Percentiles rank a stretch among this genome's conserved stretches.
Evolutionary conservation across 768 basidiomycete genomes (phyloP).

Genomic region (Solioccasus polychromus): DNA sequence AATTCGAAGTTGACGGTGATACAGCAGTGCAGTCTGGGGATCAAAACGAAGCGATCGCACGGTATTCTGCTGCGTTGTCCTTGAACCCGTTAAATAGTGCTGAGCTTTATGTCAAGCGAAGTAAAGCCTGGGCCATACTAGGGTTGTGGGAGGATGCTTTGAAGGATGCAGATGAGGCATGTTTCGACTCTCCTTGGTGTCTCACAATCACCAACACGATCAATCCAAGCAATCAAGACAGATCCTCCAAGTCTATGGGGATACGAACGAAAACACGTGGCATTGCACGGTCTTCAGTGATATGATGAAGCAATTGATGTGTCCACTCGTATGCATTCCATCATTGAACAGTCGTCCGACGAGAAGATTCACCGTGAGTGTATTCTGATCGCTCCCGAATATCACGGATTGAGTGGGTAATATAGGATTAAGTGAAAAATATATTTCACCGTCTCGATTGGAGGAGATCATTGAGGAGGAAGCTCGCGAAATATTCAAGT

Average conservation of each 20-base stretch:
- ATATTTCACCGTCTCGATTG: not conserved
- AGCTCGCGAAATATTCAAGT: not conserved
- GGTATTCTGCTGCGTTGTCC: constrained; percentile 1
- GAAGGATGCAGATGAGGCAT: constrained; percentile 12
- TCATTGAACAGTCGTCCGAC: not conserved
- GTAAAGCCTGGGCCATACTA: not conserved
- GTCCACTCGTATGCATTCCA: constrained; percentile 1
- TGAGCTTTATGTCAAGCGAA: not conserved
- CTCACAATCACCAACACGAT: not conserved
- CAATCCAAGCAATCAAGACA: not conserved
- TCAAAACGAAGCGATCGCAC: constrained; percentile 1
- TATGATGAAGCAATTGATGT: not conserved
- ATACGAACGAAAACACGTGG: constrained; percentile 4
- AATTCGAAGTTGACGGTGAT: too few species aligned
- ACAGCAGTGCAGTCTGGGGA: not conserved
- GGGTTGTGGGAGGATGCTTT: constrained; percentile 8
- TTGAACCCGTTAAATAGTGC: not conserved
- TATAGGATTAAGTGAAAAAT: not conserved
- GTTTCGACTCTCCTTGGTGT: fast-evolving
- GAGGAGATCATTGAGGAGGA: not conserved
- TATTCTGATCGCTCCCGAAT: fast-evolving
- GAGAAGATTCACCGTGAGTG: not conserved
- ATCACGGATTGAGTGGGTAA: not conserved
- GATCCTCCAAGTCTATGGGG: not conserved
- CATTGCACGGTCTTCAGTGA: not conserved